Conservation (phyloP, 257 asterid species). For the Thymus mandschuricus region DNA sequence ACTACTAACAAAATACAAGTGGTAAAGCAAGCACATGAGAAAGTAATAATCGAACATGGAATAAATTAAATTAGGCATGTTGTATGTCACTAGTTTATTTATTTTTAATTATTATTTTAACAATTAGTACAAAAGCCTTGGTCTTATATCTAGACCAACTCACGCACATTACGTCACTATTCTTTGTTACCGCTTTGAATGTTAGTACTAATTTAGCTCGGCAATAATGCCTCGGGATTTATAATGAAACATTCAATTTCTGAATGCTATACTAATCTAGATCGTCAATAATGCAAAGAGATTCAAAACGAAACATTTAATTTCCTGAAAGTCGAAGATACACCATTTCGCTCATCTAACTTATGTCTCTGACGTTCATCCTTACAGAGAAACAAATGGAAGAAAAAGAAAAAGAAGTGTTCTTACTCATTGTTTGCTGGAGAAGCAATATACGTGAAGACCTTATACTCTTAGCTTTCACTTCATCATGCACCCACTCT, state of each 20-base stretch:
- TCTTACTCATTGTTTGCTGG: background rate
- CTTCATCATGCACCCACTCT: background rate
- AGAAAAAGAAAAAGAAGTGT: background rate
- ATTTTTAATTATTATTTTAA: too few species aligned
- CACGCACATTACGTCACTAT: background rate
- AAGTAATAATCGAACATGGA: background rate
- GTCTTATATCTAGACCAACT: too few species aligned
- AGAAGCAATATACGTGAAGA: background rate
- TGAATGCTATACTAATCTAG: background rate
- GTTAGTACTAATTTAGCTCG: background rate
- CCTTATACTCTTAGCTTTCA: background rate
- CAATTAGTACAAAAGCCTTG: too few species aligned
- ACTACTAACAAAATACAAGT: background rate
- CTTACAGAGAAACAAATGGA: background rate
- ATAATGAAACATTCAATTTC: background rate
- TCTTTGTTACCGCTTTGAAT: background rate
- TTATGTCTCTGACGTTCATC: constrained; percentile 11
- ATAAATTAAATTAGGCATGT: background rate
- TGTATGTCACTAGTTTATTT: too few species aligned
- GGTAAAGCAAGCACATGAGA: background rate
- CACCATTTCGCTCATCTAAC: constrained; percentile 3
- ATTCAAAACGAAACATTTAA: background rate
- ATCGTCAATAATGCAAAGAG: background rate
- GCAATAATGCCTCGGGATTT: background rate
- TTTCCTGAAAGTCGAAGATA: constrained; percentile 2